A percentile compares a stretch with the other conserved stretches of the same genome.
phyloP scores from a whole-genome alignment of 2,329 filamentous ascomycete species.

The Gaeumannomyces tritici region DNA sequence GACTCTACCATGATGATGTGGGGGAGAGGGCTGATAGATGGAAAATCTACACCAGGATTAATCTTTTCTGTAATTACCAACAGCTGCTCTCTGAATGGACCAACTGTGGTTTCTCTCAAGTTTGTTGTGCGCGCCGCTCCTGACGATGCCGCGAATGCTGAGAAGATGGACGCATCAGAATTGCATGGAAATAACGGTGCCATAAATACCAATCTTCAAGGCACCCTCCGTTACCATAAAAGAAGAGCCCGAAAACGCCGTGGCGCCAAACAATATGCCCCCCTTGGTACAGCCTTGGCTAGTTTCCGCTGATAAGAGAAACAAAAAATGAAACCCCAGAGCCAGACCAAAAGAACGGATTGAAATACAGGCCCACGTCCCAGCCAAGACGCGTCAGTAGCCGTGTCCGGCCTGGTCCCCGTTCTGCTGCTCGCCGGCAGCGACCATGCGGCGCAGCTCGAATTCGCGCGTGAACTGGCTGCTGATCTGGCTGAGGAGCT shows the following conservation, averaged over 20 bases:
- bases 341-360: no score
- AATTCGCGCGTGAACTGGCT: slow-evolving; percentile 90
- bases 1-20: no score
- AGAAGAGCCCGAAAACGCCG: neutral
- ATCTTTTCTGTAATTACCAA: no score
- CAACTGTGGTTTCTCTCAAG: neutral
- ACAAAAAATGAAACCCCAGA: neutral
- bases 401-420: slow-evolving; percentile 14
- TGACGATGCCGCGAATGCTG: neutral
- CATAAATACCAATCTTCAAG: neutral
- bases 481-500: slow-evolving; percentile 68
- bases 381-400: neutral
- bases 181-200: neutral
- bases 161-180: neutral
- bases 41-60: no score
- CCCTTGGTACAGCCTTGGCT: neutral
- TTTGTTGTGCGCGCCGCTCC: neutral
- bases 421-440: slow-evolving; percentile 46
- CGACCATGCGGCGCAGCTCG: slow-evolving; percentile 78
- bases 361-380: no score
- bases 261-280: neutral
- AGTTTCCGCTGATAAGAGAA: neutral
- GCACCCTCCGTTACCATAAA: neutral
- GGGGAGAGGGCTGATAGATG: no score
- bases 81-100: neutral